Percentiles rank a stretch among this genome's conserved stretches.
These are phyloP conservation scores for Hypoxylon sp. DNA, from an alignment of 2,329 filamentous ascomycete species.

Conservation along the genomic window DNA sequence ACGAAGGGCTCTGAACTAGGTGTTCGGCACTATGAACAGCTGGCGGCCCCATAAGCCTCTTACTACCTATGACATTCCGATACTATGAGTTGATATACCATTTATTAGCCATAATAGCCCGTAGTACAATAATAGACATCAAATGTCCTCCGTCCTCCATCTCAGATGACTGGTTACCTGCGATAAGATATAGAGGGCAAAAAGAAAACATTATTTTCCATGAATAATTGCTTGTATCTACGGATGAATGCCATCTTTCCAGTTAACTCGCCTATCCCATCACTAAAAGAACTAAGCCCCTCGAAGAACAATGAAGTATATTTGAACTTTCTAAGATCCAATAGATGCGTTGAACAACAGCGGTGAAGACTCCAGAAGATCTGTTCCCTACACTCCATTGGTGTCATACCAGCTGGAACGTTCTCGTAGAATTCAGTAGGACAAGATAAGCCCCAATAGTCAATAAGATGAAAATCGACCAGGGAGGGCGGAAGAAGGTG, in stretches of 20 bases:
- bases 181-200: too few relatives aligned
- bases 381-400: neutral
- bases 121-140: too few relatives aligned
- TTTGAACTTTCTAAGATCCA: neutral
- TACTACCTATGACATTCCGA: too few relatives aligned
- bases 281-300: neutral
- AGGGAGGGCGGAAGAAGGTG: neutral
- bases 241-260: neutral
- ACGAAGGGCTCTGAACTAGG: too few relatives aligned
- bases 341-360: neutral
- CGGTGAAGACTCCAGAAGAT: neutral
- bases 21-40: too few relatives aligned
- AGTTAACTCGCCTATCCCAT: neutral
- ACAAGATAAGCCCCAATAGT: neutral
- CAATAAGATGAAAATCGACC: neutral
- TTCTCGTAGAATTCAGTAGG: neutral
- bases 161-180: too few relatives aligned
- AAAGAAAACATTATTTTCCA: neutral
- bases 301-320: neutral
- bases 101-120: too few relatives aligned
- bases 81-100: too few relatives aligned
- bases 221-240: neutral
- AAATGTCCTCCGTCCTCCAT: too few relatives aligned
- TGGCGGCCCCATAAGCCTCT: too few relatives aligned
- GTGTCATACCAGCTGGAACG: neutral